A percentile compares a stretch with the other conserved stretches of the same genome.
These are phyloP conservation scores for Penicillium sclerotigenum DNA, from an alignment of 2,329 filamentous ascomycete genomes.

Conservation along the genomic window DNA sequence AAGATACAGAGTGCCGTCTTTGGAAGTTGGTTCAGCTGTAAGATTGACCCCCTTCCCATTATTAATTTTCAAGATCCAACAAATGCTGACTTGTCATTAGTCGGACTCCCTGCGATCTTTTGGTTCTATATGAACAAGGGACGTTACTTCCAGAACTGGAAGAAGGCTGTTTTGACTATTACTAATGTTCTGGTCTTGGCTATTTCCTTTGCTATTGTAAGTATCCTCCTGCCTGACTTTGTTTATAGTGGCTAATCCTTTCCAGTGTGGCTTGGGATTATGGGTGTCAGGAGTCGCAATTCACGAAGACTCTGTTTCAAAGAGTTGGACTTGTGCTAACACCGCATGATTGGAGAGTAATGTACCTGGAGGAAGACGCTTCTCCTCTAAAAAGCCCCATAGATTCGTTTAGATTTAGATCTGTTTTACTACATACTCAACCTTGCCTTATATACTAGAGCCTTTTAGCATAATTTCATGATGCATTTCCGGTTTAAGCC, in stretches of 20 bases:
- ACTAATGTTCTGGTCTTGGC: slow-evolving; percentile 22
- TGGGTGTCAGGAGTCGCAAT: slow-evolving; percentile 29
- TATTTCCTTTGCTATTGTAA: slow-evolving; percentile 25
- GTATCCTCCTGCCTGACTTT: neutral
- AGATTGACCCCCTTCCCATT: neutral
- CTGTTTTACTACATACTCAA: neutral
- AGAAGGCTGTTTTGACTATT: slow-evolving; percentile 29
- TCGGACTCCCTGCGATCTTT: slow-evolving; percentile 41
- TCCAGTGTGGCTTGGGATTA: slow-evolving; percentile 27
- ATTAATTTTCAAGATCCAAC: neutral
- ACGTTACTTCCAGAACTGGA: slow-evolving; percentile 29
- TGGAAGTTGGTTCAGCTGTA: slow-evolving; percentile 63
- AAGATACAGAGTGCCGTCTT: slow-evolving; percentile 52
- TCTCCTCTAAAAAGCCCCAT: neutral
- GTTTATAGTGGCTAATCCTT: slow-evolving; percentile 1
- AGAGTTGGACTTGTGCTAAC: slow-evolving; percentile 28
- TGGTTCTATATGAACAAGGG: slow-evolving; percentile 38
- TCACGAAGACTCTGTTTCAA: slow-evolving; percentile 23
- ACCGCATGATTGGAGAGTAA: slow-evolving; percentile 13
- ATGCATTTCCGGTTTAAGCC: neutral
- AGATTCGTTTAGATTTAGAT: neutral
- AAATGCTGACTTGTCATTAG: slow-evolving; percentile 15
- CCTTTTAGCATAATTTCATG: neutral
- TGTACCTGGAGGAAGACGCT: neutral
- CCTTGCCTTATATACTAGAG: neutral